Evolutionary conservation across 2,329 filamentous ascomycete genomes (phyloP).

Genomic region (Botrytis hyacinthi): DNA sequence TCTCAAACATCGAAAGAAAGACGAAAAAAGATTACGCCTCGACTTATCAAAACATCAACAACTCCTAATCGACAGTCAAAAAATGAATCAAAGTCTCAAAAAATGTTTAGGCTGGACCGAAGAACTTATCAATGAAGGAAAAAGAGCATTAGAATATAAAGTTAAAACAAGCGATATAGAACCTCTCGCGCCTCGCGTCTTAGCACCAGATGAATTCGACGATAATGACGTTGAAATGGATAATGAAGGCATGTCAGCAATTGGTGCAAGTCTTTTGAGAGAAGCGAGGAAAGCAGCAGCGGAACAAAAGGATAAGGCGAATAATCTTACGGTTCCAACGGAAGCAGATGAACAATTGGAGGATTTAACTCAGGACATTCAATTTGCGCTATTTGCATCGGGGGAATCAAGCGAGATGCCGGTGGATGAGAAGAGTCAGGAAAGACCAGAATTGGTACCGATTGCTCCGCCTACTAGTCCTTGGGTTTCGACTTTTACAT

Average conservation of each 20-base stretch:
- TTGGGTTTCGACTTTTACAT: constrained; percentile 8
- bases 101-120: constrained; percentile 88
- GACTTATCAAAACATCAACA: constrained; percentile 89
- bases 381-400: constrained; percentile 3
- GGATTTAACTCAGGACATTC: constrained; percentile 11
- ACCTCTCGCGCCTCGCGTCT: constrained; percentile 72
- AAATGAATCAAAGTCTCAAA: constrained; percentile 92
- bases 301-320: constrained; percentile 16
- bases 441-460: background rate
- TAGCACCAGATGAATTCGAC: constrained; percentile 64
- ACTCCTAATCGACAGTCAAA: constrained; percentile 83
- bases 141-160: constrained; percentile 79
- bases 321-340: background rate
- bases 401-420: background rate
- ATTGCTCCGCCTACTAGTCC: constrained; percentile 6
- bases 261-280: constrained; percentile 32
- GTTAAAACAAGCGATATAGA: constrained; percentile 77
- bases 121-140: constrained; percentile 82
- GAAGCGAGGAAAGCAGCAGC: constrained; percentile 33
- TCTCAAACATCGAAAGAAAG: constrained; percentile 61
- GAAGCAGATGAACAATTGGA: constrained; percentile 8
- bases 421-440: background rate
- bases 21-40: constrained; percentile 78
- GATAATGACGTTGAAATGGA: constrained; percentile 32
- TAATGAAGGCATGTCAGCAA: constrained; percentile 36